A percentile compares a stretch with the other conserved stretches of the same genome.
These are phyloP conservation scores for Daedaleopsis sinensis DNA, from an alignment of 768 basidiomycete species.

Conservation along the genomic window DNA sequence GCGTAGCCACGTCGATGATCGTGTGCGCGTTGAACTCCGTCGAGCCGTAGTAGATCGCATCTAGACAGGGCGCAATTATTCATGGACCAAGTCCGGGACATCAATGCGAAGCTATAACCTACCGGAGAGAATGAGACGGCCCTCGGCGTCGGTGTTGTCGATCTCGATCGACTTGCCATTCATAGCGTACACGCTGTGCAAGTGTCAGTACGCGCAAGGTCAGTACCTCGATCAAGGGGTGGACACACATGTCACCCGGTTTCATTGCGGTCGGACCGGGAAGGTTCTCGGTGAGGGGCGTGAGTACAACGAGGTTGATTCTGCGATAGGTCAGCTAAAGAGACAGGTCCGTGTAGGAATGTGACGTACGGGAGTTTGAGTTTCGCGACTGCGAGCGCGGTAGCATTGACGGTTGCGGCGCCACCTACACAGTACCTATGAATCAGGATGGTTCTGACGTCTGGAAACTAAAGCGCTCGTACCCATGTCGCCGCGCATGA, in stretches of 20 bases:
- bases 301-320: constrained; percentile 72
- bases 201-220: too few species aligned
- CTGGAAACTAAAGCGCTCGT: constrained; percentile 9
- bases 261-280: constrained; percentile 70
- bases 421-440: constrained; percentile 48
- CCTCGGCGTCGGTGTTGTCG: constrained; percentile 88
- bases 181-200: constrained; percentile 74
- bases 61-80: too few species aligned
- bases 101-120: constrained; percentile 12
- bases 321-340: constrained; percentile 36
- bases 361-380: constrained; percentile 72
- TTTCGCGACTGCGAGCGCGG: constrained; percentile 79
- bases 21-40: constrained; percentile 80
- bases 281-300: constrained; percentile 85
- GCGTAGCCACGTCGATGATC: constrained; percentile 84
- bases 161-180: constrained; percentile 87
- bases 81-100: constrained; percentile 46
- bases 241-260: constrained; percentile 76
- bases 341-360: background rate
- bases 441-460: background rate
- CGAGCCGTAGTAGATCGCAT: constrained; percentile 75
- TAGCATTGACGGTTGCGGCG: constrained; percentile 75
- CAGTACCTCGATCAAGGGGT: background rate
- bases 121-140: constrained; percentile 77
- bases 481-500: constrained; percentile 91